Evolutionary conservation across 345 rosid genomes (phyloP), one percentile per base, ranked within the genome.

Genomic region (Abelmoschus esculentus): DNA sequence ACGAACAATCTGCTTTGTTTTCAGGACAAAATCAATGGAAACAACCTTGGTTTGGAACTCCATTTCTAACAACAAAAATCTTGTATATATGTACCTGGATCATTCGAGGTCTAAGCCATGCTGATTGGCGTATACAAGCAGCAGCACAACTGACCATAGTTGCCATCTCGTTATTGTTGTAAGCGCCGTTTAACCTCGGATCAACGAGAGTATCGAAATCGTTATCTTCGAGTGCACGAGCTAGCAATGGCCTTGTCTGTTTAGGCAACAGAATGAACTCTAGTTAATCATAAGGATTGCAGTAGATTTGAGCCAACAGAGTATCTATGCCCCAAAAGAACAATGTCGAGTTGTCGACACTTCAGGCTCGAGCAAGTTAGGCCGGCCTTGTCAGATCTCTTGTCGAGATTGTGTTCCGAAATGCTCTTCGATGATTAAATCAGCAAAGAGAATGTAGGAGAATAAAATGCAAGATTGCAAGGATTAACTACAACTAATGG

Each of bases 71-170:
- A 40, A 7, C 44, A 13, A 13, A 10, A 28, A 56, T 0, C 22
- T 11, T 26, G 61, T 14, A 26, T 57, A 15, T 57, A 57, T 3
- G 32, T 76, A 90, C 97, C 95, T 89, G 95, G 82, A 90, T 87
- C 88, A 84, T 89, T 4, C 86, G 84, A 4, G 91, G 96, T 1
- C 96, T 82, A 46, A 84, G 88, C 79, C 84, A 74, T 0, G 90
- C 90, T 49, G 96, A 86, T 28, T 82, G 96, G 60, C 91, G 90
- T 15, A 85, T 79, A 72, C 92, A 91, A 74, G 90, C 90, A 71
- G 92, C 89, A 46, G 97, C 92, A 70, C 88, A 87, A 69, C 84
- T 80, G 72, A 88, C 84, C 92, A 89, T 82, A 69, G 81, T 70
- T 57, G 77, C 75, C 87, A 89, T 83, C 73, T 89, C 85, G 26